Evolutionary conservation across 192 early-diverging fungal genomes (phyloP), one percentile per base, ranked within the genome.

Genomic region (Backusella sp.): DNA sequence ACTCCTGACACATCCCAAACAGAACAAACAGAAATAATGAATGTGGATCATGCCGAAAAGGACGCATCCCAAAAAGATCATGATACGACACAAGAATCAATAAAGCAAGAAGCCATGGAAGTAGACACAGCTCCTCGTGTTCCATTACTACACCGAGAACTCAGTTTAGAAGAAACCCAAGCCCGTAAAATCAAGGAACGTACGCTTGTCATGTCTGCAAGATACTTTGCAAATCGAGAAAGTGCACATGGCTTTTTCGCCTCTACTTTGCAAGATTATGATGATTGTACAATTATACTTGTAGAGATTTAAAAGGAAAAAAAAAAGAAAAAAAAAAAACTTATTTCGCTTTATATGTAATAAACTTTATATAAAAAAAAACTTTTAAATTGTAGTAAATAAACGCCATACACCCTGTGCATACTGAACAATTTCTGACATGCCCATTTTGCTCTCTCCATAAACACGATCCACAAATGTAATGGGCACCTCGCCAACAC

Each of bases 401-500:
- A 99, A 83, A 28, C 88, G 86, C 91, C 90, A 93, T 26, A 99
- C 88, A 26, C 96, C 97, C 80, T 96, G 94, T 65, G 96, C 89
- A 78, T 96, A 99, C 46, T 92, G 91, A 28, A 94, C 93, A 88
- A 99, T 97, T 86, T 98, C 96, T 79, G 92, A 93, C 39, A 94
- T 92, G 26, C 97, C 97, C 73, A 98, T 92, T 84, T 99, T 99
- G 70, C 90, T 92, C 80, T 98, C 96, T 19, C 97, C 97, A 86
- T 93, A 99, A 68, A 99, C 96, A 66, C 97, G 93, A 82, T 99
- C 97, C 12, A 99, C 97, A 88, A 99, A 99, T 7, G 97, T 98
- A 83, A 99, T 99, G 6, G 96, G 96, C 3, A 94, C 90, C 81
- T 99, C 96, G 26, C 94, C 96, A 71, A 99, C 93, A 6, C 89